These are phyloP conservation scores for Haemoproteus tartakovskyi DNA, from an alignment of 169 alveolate genomes.

Conservation along the genomic window DNA sequence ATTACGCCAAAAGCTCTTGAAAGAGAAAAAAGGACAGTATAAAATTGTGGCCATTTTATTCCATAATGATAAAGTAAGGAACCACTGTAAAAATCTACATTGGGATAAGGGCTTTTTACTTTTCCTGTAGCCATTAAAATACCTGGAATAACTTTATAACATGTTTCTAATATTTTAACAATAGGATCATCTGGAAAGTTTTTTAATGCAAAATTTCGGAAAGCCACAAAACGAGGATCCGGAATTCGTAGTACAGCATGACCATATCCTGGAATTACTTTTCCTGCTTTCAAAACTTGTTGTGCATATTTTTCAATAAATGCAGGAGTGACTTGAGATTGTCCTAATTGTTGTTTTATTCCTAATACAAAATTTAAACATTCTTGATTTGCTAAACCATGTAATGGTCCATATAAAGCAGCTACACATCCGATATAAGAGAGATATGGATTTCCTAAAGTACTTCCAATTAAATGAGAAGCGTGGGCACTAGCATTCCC, in stretches of 20 bases:
- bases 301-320: conserved; percentile 74
- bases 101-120: conserved; percentile 95
- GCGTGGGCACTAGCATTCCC: conserved; percentile 96
- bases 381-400: conserved; percentile 95
- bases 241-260: conserved; percentile 96
- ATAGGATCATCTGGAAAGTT: conserved; percentile 86
- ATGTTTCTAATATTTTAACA: conserved; percentile 67
- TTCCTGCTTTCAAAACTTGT: conserved; percentile 80
- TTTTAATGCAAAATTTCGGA: conserved; percentile 85
- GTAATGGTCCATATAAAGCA: conserved; percentile 88
- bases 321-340: conserved; percentile 72
- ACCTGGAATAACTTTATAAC: conserved; percentile 85
- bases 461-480: conserved; percentile 90
- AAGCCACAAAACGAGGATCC: conserved; percentile 91
- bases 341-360: conserved; percentile 81
- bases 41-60: conserved; percentile 85
- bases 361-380: conserved; percentile 89
- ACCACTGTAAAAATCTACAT: conserved; percentile 96
- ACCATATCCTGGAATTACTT: conserved; percentile 96
- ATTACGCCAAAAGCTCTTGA: conserved; percentile 92
- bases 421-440: conserved; percentile 80
- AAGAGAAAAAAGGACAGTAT: conserved; percentile 93
- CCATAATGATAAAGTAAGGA: conserved; percentile 89
- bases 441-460: conserved; percentile 91
- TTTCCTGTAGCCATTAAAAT: conserved; percentile 84